Conservation (phyloP, 805 yeast genomes). For the Cyberlindnera misumaiensis region DNA sequence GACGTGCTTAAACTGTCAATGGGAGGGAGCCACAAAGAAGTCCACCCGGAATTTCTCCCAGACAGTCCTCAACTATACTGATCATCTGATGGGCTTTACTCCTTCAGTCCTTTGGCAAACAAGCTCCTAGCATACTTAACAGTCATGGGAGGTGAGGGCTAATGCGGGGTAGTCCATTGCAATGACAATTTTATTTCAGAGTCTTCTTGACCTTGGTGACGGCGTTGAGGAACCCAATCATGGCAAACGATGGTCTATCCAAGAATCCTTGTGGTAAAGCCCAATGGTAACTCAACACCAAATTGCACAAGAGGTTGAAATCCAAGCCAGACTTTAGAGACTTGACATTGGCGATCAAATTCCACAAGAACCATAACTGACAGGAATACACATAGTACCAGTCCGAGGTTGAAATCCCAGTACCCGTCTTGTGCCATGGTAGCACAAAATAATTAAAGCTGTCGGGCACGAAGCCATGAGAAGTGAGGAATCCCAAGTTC, state of each 20-base stretch:
- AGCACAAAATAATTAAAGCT: conserved; percentile 9
- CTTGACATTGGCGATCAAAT: conserved; percentile 12
- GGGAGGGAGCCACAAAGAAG: conserved; percentile 2
- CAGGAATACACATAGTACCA: conserved; percentile 21
- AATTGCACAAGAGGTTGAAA: conserved; percentile 11
- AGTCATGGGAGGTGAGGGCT: no score
- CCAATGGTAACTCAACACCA: conserved; percentile 19
- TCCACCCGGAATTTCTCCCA: conserved; percentile 2
- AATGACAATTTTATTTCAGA: background rate
- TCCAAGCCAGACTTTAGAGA: conserved; percentile 4
- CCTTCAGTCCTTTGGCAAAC: no score
- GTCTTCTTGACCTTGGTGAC: conserved; percentile 8
- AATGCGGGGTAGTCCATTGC: no score
- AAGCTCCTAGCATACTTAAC: no score
- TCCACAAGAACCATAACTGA: conserved; percentile 13
- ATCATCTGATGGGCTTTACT: no score
- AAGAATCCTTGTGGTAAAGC: conserved; percentile 13
- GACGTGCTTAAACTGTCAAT: conserved; percentile 2
- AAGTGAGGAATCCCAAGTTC: conserved; percentile 14
- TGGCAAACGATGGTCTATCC: conserved; percentile 12
- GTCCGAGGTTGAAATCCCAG: conserved; percentile 9
- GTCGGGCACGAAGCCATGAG: conserved; percentile 14
- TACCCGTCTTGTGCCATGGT: conserved; percentile 7
- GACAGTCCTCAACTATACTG: conserved; percentile 4
- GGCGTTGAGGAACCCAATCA: conserved; percentile 15